Evolutionary conservation across 495 filamentous ascomycete species (phyloP).

Genomic region (Schizothecium vesticola): DNA sequence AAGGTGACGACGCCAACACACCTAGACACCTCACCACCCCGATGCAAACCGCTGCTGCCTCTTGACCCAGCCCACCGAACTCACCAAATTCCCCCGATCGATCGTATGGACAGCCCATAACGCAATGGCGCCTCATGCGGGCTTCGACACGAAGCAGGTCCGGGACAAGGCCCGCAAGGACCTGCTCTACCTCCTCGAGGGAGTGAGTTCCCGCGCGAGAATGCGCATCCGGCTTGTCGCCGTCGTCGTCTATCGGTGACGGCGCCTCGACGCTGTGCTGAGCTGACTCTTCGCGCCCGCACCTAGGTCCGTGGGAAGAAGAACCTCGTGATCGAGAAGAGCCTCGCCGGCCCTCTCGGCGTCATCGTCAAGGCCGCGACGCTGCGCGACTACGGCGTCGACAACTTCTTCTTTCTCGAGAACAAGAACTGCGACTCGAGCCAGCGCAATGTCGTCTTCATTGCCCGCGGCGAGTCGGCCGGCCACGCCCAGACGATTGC

Average conservation of each 20-base stretch:
- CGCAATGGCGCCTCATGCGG: constrained; percentile 60
- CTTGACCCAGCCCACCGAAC: not conserved
- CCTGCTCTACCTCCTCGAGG: constrained; percentile 79
- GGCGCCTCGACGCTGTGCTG: constrained; percentile 4
- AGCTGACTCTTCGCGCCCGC: constrained; percentile 27
- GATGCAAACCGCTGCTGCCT: not conserved
- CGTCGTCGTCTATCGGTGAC: not conserved
- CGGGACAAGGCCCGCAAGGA: constrained; percentile 80
- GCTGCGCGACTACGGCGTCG: constrained; percentile 83
- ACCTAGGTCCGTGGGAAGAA: constrained; percentile 92
- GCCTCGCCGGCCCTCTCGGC: constrained; percentile 81
- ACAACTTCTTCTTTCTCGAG: constrained; percentile 91
- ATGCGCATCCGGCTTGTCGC: constrained; percentile 8
- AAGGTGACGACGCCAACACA: not conserved
- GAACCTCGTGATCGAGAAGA: constrained; percentile 89
- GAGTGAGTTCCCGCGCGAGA: constrained; percentile 62
- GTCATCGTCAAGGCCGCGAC: constrained; percentile 89
- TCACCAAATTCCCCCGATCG: constrained; percentile 10
- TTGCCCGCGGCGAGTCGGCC: constrained; percentile 81
- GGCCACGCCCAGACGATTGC: constrained; percentile 77
- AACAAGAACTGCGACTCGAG: constrained; percentile 87
- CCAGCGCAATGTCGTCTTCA: constrained; percentile 92
- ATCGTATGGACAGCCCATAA: constrained; percentile 42
- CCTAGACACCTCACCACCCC: not conserved
- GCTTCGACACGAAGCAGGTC: constrained; percentile 74